Evolutionary conservation across 768 basidiomycete genomes (phyloP).

Genomic region (Phlegmacium glaucopus): DNA sequence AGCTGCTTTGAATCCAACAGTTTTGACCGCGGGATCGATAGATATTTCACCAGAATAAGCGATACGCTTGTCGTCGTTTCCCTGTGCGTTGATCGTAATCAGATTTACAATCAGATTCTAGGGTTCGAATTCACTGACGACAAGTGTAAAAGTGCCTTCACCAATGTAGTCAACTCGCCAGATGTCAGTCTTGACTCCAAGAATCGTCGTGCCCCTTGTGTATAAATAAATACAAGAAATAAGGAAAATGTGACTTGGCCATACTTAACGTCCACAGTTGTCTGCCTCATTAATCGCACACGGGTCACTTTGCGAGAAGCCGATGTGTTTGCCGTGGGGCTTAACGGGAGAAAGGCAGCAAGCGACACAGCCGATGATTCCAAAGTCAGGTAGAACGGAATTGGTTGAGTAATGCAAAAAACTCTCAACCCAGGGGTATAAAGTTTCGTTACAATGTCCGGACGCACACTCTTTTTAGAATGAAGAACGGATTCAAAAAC

Average conservation of each 20-base stretch:
- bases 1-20: constrained; percentile 63
- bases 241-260: constrained; percentile 2
- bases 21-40: constrained; percentile 43
- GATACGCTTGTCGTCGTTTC: constrained; percentile 41
- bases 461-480: constrained; percentile 34
- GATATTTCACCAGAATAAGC: constrained; percentile 61
- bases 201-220: constrained; percentile 41
- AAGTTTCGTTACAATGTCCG: constrained; percentile 38
- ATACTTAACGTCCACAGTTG: constrained; percentile 61
- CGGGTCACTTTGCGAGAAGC: constrained; percentile 38
- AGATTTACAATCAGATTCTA: not conserved
- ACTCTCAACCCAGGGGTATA: constrained; percentile 59
- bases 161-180: constrained; percentile 67
- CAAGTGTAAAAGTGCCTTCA: constrained; percentile 55
- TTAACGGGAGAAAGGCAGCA: constrained; percentile 56
- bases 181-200: constrained; percentile 64
- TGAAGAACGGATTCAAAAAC: constrained; percentile 37
- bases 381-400: constrained; percentile 67
- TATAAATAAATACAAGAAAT: not conserved
- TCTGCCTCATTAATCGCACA: constrained; percentile 64
- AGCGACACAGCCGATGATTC: constrained; percentile 54
- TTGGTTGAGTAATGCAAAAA: constrained; percentile 53
- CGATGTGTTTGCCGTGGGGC: constrained; percentile 40
- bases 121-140: constrained; percentile 34
- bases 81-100: constrained; percentile 50